Conservation (phyloP, 768 basidiomycete genomes). For the Astraeus odoratus region DNA sequence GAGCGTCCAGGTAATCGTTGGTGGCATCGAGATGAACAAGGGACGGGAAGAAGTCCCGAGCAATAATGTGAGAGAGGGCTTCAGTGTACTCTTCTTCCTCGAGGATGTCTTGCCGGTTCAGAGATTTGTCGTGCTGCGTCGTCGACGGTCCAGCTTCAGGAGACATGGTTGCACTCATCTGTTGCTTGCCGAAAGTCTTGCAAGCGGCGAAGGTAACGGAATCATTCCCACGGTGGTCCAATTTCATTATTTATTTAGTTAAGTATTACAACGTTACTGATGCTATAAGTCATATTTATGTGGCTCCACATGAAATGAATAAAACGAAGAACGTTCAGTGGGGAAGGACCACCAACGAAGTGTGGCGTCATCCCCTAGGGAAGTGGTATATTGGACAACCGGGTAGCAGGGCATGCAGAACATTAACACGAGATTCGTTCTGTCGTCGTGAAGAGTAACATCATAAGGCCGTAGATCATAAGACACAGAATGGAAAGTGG, state of each 20-base stretch:
- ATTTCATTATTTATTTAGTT: not conserved
- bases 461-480: constrained; percentile 19
- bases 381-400: not conserved
- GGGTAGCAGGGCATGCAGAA: constrained; percentile 12
- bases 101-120: constrained; percentile 65
- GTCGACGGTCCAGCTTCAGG: constrained; percentile 22
- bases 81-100: constrained; percentile 95
- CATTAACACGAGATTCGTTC: constrained; percentile 1
- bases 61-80: constrained; percentile 86
- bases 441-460: constrained; percentile 17
- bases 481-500: constrained; percentile 11
- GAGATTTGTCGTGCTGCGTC: constrained; percentile 40
- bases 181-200: too few relatives aligned
- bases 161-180: constrained; percentile 26
- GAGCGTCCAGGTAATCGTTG: constrained; percentile 77
- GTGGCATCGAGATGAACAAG: constrained; percentile 85
- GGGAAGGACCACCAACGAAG: not conserved
- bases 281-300: not conserved
- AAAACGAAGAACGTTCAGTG: not conserved
- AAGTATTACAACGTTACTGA: not conserved
- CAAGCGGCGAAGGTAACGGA: too few relatives aligned
- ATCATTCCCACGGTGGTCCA: not conserved
- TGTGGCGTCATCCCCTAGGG: not conserved
- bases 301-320: not conserved
- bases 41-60: constrained; percentile 96